Evolutionary conservation across 805 yeast genomes (phyloP), one percentile per base, ranked within the genome.

Genomic region (Gaillardinia entomophila): DNA sequence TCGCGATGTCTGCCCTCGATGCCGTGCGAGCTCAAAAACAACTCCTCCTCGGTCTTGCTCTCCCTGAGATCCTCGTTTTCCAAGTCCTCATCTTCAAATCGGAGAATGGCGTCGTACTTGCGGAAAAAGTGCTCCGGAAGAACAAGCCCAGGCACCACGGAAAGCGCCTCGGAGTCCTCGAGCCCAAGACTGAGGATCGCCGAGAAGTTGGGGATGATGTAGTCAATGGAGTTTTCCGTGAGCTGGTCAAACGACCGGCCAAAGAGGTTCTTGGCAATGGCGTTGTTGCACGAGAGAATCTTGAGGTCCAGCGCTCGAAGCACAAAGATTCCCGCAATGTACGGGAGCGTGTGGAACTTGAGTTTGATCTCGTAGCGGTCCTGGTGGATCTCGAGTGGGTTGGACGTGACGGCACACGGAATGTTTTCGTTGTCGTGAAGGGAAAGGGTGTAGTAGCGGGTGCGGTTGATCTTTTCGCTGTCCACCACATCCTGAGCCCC

Each of bases 41-140:
- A 57, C 3, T 57, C 48, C 29, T 73, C 77, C 16, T 71, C 71
- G 30, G 66, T 72, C 19, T 52, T 44, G 10, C 20, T n/a, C 53
- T 59, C 28, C 51, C 55, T 43, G 45, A 30, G 22, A 19, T 41
- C 49, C 2, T 33, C 43, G 10, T 28, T 25, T n/a, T 52, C 46
- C 7, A 22, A 19, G 17, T 25, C 31, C 6, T 30, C 40, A 12
- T 42, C 44, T 17, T 39, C 36, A 15, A 34, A 36, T 37, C 39
- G 36, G 38, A 60, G 42, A 33, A 70, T 63, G 1, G 82, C 79
- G 35, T 69, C 66, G 33, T 77, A 68, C 42, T 79, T 78, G 40
- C 97, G 71, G 60, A 90, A 88, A 51, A 83, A 82, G 57, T 88
- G 96, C 55, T 89, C 97, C 0, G 97, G 95, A 10, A 89, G 61